Evolutionary conservation across 2,329 filamentous ascomycete species (phyloP).

Genomic region (Penicillium sp.): DNA sequence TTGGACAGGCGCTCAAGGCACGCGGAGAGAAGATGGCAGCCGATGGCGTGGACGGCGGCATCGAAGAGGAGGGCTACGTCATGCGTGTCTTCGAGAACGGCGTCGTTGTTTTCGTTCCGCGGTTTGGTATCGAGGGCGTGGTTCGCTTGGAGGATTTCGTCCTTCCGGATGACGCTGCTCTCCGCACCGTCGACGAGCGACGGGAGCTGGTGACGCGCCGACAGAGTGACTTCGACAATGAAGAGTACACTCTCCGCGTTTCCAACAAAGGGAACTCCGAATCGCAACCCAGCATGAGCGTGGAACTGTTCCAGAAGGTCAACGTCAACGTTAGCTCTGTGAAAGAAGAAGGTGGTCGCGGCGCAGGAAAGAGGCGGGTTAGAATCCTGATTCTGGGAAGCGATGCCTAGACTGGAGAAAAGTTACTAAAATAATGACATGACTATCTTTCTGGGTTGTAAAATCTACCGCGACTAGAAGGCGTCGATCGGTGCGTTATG

Average conservation of each 20-base stretch:
- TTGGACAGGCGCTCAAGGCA: constrained; percentile 86
- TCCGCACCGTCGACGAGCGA: constrained; percentile 27
- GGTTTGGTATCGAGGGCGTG: constrained; percentile 89
- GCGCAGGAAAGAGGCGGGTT: constrained; percentile 75
- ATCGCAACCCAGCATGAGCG: constrained; percentile 37
- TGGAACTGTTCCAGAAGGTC: constrained; percentile 89
- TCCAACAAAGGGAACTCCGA: constrained; percentile 43
- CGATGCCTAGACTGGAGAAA: too few relatives aligned
- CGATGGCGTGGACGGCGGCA: constrained; percentile 31
- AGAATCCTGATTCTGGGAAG: constrained; percentile 39
- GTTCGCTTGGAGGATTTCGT: constrained; percentile 78
- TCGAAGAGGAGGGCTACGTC: constrained; percentile 84
- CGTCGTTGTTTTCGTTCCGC: constrained; percentile 88
- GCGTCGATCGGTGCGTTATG: too few relatives aligned
- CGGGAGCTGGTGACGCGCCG: constrained; percentile 43
- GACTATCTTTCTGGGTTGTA: too few relatives aligned
- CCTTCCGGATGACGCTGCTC: constrained; percentile 49
- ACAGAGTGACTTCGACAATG: constrained; percentile 74
- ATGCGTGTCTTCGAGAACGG: constrained; percentile 98
- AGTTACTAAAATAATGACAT: too few relatives aligned
- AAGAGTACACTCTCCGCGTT: constrained; percentile 66
- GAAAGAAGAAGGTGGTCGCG: constrained; percentile 67
- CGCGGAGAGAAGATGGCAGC: constrained; percentile 43
- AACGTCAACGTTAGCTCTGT: constrained; percentile 81
- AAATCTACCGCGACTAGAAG: too few relatives aligned